A percentile compares a stretch with the other conserved stretches of the same genome.
phyloP scores from a whole-genome alignment of 2,329 filamentous ascomycete species.

The Calonectria crousiana region DNA sequence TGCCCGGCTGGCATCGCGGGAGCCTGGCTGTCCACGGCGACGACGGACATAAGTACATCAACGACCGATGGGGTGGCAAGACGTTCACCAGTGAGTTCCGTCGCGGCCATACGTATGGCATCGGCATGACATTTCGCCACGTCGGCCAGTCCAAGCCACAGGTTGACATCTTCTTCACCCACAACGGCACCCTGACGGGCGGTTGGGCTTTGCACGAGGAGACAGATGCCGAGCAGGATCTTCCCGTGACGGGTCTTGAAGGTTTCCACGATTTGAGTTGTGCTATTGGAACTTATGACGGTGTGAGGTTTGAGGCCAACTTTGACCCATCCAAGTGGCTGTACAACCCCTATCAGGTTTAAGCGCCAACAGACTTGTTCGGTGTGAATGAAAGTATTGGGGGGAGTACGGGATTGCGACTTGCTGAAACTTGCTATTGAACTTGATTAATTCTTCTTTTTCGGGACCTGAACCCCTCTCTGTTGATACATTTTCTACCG shows the following conservation, averaged over 20 bases:
- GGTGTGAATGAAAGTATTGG: neutral
- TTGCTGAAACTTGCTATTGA: neutral
- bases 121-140: conserved; percentile 75
- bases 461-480: neutral
- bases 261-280: conserved; percentile 79
- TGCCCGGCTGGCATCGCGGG: conserved; percentile 85
- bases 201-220: conserved; percentile 83
- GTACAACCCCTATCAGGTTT: conserved; percentile 53
- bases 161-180: conserved; percentile 72
- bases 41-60: conserved; percentile 81
- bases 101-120: conserved; percentile 75
- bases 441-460: neutral
- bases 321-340: conserved; percentile 72
- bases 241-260: conserved; percentile 75
- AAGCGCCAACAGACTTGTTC: neutral
- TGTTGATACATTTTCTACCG: neutral
- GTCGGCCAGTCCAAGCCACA: conserved; percentile 44
- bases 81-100: conserved; percentile 74
- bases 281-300: conserved; percentile 78
- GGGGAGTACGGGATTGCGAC: neutral
- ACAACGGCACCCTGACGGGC: conserved; percentile 70
- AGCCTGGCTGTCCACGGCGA: conserved; percentile 83
- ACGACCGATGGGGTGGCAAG: conserved; percentile 79
- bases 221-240: conserved; percentile 71
- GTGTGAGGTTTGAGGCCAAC: conserved; percentile 75